A percentile compares a stretch with the other conserved stretches of the same genome.
These are phyloP conservation scores for Saccharomycopsis javanensis DNA, from an alignment of 805 yeast species.

Conservation along the genomic window DNA sequence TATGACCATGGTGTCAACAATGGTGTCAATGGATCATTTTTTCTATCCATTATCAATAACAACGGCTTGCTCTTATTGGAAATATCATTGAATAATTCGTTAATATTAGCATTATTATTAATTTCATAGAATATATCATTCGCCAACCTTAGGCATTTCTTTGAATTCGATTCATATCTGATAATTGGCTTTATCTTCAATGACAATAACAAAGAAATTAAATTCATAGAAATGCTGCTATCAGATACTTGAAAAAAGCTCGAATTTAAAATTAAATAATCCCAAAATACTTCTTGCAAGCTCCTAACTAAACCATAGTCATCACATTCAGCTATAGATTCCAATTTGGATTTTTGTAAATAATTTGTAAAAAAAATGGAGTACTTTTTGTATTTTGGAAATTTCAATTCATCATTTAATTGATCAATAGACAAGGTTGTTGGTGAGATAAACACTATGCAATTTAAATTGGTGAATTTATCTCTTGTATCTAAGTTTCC, in stretches of 20 bases:
- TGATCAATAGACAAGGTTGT: slow-evolving; percentile 49
- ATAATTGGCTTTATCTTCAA: slow-evolving; percentile 71
- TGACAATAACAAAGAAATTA: slow-evolving; percentile 46
- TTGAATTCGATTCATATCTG: slow-evolving; percentile 64
- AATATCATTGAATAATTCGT: slow-evolving; percentile 33
- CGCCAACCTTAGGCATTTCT: slow-evolving; percentile 56
- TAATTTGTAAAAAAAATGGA: slow-evolving; percentile 70
- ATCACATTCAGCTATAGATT: slow-evolving; percentile 83
- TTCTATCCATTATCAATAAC: slow-evolving; percentile 69
- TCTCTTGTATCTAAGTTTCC: slow-evolving; percentile 49
- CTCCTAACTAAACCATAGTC: slow-evolving; percentile 68
- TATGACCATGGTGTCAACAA: slow-evolving; percentile 93
- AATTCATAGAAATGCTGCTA: neutral
- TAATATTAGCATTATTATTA: slow-evolving; percentile 27
- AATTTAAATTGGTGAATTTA: slow-evolving; percentile 68
- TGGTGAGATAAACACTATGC: slow-evolving; percentile 74
- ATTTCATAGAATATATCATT: slow-evolving; percentile 52
- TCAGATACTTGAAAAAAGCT: slow-evolving; percentile 39
- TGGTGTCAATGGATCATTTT: slow-evolving; percentile 90
- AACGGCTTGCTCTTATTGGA: slow-evolving; percentile 60
- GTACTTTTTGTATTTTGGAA: slow-evolving; percentile 74
- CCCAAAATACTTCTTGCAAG: slow-evolving; percentile 79
- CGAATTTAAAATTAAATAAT: slow-evolving; percentile 63
- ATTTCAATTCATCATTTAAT: slow-evolving; percentile 55
- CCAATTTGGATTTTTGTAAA: slow-evolving; percentile 68